A percentile compares a stretch with the other conserved stretches of the same genome.
Evolutionary conservation across 805 yeast genomes (phyloP).

Genomic region (Saccharomycopsis synnaedendra): DNA sequence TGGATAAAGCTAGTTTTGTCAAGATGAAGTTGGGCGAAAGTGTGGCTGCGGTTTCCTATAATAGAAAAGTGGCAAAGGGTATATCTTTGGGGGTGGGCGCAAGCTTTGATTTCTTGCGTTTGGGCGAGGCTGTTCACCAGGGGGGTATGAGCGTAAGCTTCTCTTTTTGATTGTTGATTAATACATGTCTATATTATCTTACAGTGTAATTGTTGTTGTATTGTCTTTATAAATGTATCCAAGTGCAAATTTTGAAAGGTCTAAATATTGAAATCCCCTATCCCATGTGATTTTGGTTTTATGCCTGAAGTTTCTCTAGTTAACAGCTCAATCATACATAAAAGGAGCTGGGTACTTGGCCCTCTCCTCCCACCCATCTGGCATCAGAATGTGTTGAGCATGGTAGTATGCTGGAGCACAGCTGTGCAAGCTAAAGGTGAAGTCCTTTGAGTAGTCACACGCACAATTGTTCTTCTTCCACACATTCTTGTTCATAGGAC

Average conservation of each 20-base stretch:
- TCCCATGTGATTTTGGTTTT: too few relatives aligned
- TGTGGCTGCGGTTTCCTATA: constrained; percentile 83
- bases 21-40: constrained; percentile 96
- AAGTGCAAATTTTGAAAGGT: too few relatives aligned
- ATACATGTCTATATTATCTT: too few relatives aligned
- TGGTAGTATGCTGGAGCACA: constrained; percentile 55
- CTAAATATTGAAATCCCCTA: too few relatives aligned
- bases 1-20: constrained; percentile 80
- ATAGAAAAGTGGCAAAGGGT: constrained; percentile 91
- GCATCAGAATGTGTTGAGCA: constrained; percentile 39
- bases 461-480: constrained; percentile 54
- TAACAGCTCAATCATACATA: neutral
- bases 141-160: constrained; percentile 90
- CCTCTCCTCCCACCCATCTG: constrained; percentile 50
- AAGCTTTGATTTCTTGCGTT: constrained; percentile 85
- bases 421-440: constrained; percentile 59
- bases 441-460: constrained; percentile 63
- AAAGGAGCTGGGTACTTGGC: neutral
- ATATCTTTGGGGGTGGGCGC: constrained; percentile 96
- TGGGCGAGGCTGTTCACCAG: constrained; percentile 96
- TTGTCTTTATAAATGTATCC: too few relatives aligned
- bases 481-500: constrained; percentile 59
- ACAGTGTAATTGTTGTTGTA: too few relatives aligned
- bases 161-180: constrained; percentile 24
- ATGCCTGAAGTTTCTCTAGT: too few relatives aligned